Evolutionary conservation across 139 green algal species (phyloP), one percentile per base, ranked within the genome.

Genomic region (Marvania coccoides): DNA sequence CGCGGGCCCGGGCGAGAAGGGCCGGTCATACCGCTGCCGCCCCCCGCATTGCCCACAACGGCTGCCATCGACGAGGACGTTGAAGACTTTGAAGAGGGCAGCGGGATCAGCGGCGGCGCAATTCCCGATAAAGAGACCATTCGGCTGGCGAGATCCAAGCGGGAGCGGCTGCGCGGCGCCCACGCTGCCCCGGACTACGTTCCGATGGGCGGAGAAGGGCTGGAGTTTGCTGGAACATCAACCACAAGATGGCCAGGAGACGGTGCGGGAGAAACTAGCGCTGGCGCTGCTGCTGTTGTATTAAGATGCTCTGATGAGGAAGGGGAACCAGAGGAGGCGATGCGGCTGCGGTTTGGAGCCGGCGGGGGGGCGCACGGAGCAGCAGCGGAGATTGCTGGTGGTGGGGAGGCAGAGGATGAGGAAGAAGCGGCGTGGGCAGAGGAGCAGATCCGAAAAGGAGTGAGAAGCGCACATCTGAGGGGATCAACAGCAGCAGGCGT

Each of bases 171-270:
- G 34, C 72, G 86, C 2, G 73, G 80, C 38, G 85, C 81, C 5
- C 81, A 87, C 57, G 61, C 87, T 5, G 87, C 87, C 0, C 85
- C 85, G 1, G 85, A 94, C 75, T 95, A 94, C 51, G 54, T 93
- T 2, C 82, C n/a, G n/a, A n/a, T n/a, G n/a, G n/a, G n/a, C n/a
- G n/a, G n/a, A n/a, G n/a, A n/a, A n/a, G n/a, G n/a, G n/a, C n/a
- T n/a, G n/a, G n/a, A n/a, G n/a, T n/a, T n/a, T n/a, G n/a, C n/a
- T n/a, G n/a, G n/a, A n/a, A n/a, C n/a, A n/a, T n/a, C n/a, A n/a
- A n/a, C n/a, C n/a, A n/a, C n/a, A n/a, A n/a, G n/a, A n/a, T n/a
- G n/a, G n/a, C n/a, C n/a, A n/a, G n/a, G n/a, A n/a, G n/a, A 69
- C 48, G 63, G 37, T 69, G 47, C 63, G 63, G 5, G 63, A 69